These are phyloP conservation scores for Setomelanomma holmii DNA, from an alignment of 2,329 filamentous ascomycete species.

Conservation along the genomic window DNA sequence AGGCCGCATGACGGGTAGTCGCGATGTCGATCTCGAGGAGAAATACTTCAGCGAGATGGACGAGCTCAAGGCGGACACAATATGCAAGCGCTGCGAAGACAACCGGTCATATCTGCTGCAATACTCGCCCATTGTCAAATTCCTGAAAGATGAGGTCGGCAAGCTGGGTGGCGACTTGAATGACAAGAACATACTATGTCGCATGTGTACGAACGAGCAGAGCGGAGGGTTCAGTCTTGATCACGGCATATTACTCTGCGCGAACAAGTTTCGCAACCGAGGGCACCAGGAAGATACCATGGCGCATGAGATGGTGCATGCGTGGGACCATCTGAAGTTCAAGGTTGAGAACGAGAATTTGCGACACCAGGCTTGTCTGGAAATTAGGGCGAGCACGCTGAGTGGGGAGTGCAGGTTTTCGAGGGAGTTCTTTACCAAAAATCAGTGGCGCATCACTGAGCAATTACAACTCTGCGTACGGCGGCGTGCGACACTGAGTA, in stretches of 20 bases:
- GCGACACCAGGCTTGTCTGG: conserved; percentile 90
- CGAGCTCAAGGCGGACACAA: conserved; percentile 73
- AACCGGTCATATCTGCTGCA: conserved; percentile 83
- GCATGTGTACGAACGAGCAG: conserved; percentile 75
- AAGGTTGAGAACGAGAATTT: conserved; percentile 86
- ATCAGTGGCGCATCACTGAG: conserved; percentile 87
- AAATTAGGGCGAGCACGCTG: conserved; percentile 93
- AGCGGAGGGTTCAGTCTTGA: conserved; percentile 85
- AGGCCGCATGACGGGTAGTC: conserved; percentile 57
- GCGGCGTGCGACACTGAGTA: conserved; percentile 77
- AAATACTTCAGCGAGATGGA: conserved; percentile 82
- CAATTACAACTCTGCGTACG: conserved; percentile 95
- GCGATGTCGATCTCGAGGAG: conserved; percentile 35
- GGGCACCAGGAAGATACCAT: conserved; percentile 91
- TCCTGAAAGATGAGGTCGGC: conserved; percentile 81
- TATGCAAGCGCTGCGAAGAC: conserved; percentile 82
- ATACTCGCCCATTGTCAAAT: conserved; percentile 85
- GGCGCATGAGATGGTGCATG: conserved; percentile 97
- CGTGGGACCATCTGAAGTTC: conserved; percentile 90
- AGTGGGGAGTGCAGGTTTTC: conserved; percentile 93
- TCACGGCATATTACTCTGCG: conserved; percentile 89
- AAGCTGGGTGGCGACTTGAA: conserved; percentile 80
- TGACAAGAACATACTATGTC: conserved; percentile 78
- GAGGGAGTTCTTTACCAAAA: conserved; percentile 81
- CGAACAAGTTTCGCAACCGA: conserved; percentile 83